A percentile compares a stretch with the other conserved stretches of the same genome.
Evolutionary conservation across 805 yeast species (phyloP).

Genomic region (fission yeast (Schizosaccharomyces pombe)): DNA sequence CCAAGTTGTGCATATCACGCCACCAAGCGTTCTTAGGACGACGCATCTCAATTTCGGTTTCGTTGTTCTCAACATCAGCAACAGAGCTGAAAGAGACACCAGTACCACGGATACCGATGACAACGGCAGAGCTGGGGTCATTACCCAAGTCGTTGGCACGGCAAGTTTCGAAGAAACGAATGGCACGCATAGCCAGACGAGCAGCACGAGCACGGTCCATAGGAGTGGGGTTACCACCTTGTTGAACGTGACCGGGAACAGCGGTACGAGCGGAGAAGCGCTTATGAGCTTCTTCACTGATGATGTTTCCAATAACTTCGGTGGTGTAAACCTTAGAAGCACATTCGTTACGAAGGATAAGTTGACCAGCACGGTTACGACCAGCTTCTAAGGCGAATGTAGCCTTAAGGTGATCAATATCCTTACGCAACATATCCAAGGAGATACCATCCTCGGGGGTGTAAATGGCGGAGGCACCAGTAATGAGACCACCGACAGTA

Average conservation of each 20-base stretch:
- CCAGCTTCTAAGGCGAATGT: slow-evolving; percentile 56
- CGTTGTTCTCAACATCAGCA: slow-evolving; percentile 58
- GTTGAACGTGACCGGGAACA: slow-evolving; percentile 94
- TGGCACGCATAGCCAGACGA: slow-evolving; percentile 72
- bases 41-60: slow-evolving; percentile 58
- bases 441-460: slow-evolving; percentile 68
- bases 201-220: slow-evolving; percentile 80
- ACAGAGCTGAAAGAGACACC: slow-evolving; percentile 54
- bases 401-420: slow-evolving; percentile 43
- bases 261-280: slow-evolving; percentile 82
- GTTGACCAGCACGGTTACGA: slow-evolving; percentile 60
- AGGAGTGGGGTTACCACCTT: slow-evolving; percentile 86
- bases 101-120: slow-evolving; percentile 60
- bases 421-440: slow-evolving; percentile 46
- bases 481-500: slow-evolving; percentile 54
- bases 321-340: slow-evolving; percentile 70
- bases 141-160: slow-evolving; percentile 9
- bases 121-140: slow-evolving; percentile 37
- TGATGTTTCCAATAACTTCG: slow-evolving; percentile 58
- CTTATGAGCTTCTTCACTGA: slow-evolving; percentile 53
- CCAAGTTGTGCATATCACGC: slow-evolving; percentile 48
- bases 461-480: slow-evolving; percentile 81
- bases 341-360: slow-evolving; percentile 58
- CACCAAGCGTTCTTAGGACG: slow-evolving; percentile 79
- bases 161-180: slow-evolving; percentile 57